phyloP scores from a whole-genome alignment of 306 rosid genomes.

The Sicyos baderoa region DNA sequence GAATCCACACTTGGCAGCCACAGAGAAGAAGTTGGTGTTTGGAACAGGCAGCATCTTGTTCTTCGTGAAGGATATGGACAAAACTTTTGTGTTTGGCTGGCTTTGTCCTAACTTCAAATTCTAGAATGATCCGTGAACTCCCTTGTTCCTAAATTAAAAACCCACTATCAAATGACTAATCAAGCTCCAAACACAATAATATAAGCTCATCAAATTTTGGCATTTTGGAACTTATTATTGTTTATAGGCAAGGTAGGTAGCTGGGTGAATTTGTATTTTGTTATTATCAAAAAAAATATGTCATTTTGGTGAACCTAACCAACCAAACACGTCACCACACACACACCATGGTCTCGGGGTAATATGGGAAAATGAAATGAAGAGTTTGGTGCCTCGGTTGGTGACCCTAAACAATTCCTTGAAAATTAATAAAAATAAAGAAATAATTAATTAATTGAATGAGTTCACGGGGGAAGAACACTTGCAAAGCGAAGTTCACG shows the following conservation, averaged over 20 bases:
- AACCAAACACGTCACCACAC: background rate
- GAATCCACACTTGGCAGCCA: background rate
- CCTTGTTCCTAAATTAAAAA: constrained; percentile 9
- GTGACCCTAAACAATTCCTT: background rate
- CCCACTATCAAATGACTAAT: background rate
- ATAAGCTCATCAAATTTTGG: background rate
- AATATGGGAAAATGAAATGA: background rate
- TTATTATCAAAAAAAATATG: background rate
- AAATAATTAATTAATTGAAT: background rate
- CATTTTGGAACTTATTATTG: background rate
- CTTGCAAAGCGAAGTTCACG: constrained; percentile 3
- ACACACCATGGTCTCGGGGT: background rate
- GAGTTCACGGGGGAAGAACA: constrained; percentile 20
- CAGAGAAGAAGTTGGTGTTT: constrained; percentile 1
- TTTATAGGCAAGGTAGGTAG: constrained; percentile 14
- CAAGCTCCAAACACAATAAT: background rate
- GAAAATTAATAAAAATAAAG: background rate
- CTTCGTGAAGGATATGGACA: constrained; percentile 19
- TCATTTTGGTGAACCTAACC: constrained; percentile 12
- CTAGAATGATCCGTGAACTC: constrained; percentile 59
- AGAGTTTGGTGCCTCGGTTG: background rate
- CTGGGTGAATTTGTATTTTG: background rate
- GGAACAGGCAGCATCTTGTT: constrained; percentile 10
- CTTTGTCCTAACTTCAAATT: constrained; percentile 26
- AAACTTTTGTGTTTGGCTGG: constrained; percentile 1